Evolutionary conservation across 164 flowering plant species (phyloP), one percentile per base, ranked within the genome.

Genomic region (Aristolochia fimbriata): DNA sequence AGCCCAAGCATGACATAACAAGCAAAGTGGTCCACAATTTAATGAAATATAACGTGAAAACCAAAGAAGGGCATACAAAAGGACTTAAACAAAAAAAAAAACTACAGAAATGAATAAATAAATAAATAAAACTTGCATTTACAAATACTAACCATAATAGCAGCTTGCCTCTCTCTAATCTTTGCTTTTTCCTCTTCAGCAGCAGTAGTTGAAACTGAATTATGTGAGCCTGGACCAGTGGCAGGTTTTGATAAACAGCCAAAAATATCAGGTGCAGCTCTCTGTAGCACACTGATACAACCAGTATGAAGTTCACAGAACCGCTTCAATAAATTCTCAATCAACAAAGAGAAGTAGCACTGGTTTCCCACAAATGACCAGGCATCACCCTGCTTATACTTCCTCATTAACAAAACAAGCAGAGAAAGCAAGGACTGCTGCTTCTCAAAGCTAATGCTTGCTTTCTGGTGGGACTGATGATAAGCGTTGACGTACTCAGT

Each of bases 111-210:
- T 4, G 52, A 1, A 1, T 4, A 13, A 17, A 49, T 5, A 4
- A 49, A 49, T 10, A 13, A 12, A 3, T 15, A n/a, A 27, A 27
- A 5, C 19, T 21, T 14, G 37, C 4, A 30, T 17, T 20, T 25
- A 57, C 30, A 33, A 60, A 19, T 61, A 57, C 83, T 82, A 54
- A 92, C 96, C 93, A 94, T 22, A 21, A 94, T 75, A 19, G 93
- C 97, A 73, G 97, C 93, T 72, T 94, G 96, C 67, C 90, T 81
- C 73, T 87, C 88, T 50, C 91, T 77, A 69, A 92, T 87, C 75
- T 84, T 88, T 25, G 83, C 84, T 71, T 82, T 91, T 62, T 80
- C 88, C 58, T 77, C 86, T 58, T 79, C 88, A 59, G 71, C 73
- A 51, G 79, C 86, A 65, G 86, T 79, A 59, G 73, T 62, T 54